Conservation (phyloP, 2,329 filamentous ascomycete genomes). For the Aspergillus nomiae region DNA sequence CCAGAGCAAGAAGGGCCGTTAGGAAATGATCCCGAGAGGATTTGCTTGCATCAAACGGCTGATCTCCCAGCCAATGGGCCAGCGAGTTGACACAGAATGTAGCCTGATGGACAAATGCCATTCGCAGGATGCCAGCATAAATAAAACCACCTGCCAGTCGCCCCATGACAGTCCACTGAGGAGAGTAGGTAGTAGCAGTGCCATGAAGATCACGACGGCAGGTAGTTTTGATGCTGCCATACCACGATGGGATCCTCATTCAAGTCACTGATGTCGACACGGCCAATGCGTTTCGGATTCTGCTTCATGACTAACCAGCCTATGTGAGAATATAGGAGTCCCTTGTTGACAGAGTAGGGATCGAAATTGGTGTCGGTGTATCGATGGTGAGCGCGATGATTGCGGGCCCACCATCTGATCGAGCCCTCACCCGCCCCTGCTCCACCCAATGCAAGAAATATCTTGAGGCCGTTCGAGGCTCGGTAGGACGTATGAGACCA, state of each 20-base stretch:
- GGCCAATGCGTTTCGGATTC: conserved; percentile 13
- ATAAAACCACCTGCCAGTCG: conserved; percentile 19
- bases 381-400: conserved; percentile 21
- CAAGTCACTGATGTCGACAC: conserved; percentile 14
- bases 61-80: conserved; percentile 54
- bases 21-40: conserved; percentile 17
- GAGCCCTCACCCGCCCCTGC: conserved; percentile 16
- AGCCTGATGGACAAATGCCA: conserved; percentile 77
- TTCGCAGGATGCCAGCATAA: conserved; percentile 69
- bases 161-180: conserved; percentile 14
- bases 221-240: conserved; percentile 21
- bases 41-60: conserved; percentile 18
- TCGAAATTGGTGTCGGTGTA: conserved; percentile 21
- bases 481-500: conserved; percentile 20
- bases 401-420: conserved; percentile 15
- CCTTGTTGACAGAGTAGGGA: conserved; percentile 17
- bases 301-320: conserved; percentile 21
- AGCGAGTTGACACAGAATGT: conserved; percentile 82
- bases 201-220: conserved; percentile 14
- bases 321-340: conserved; percentile 18
- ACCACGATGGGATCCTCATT: conserved; percentile 16
- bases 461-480: conserved; percentile 10
- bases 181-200: conserved; percentile 10
- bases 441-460: conserved; percentile 14
- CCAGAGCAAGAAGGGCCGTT: conserved; percentile 14